A percentile compares a stretch with the other conserved stretches of the same genome.
Evolutionary conservation across 2,329 filamentous ascomycete species (phyloP).

Genomic region (Coniochaeta sp.): DNA sequence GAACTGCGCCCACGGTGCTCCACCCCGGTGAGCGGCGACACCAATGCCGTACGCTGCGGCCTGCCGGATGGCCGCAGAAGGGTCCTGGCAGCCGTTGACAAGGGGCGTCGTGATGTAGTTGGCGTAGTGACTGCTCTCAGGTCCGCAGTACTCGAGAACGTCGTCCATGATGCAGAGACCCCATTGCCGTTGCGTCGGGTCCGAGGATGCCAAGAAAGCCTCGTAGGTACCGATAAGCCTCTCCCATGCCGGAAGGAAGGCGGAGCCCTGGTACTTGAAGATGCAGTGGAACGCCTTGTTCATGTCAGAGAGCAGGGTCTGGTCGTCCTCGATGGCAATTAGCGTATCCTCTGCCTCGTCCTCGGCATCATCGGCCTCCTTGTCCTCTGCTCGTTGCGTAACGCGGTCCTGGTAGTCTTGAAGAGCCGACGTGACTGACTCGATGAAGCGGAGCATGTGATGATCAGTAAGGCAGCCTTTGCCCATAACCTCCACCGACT

Average conservation of each 20-base stretch:
- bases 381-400: slow-evolving; percentile 74
- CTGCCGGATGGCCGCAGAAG: slow-evolving; percentile 86
- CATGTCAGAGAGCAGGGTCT: slow-evolving; percentile 95
- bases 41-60: slow-evolving; percentile 94
- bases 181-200: slow-evolving; percentile 94
- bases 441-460: slow-evolving; percentile 84
- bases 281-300: slow-evolving; percentile 99
- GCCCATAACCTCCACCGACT: slow-evolving; percentile 90
- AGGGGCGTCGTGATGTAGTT: slow-evolving; percentile 82
- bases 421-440: slow-evolving; percentile 75
- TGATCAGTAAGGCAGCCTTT: slow-evolving; percentile 70
- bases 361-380: slow-evolving; percentile 72
- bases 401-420: slow-evolving; percentile 92
- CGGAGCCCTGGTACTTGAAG: slow-evolving; percentile 88
- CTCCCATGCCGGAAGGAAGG: slow-evolving; percentile 86
- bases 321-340: slow-evolving; percentile 93
- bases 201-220: slow-evolving; percentile 69
- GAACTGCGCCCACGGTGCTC: slow-evolving; percentile 81
- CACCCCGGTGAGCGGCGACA: slow-evolving; percentile 89
- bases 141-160: slow-evolving; percentile 92
- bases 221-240: slow-evolving; percentile 79
- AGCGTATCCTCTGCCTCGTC: slow-evolving; percentile 79
- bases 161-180: slow-evolving; percentile 99
- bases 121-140: slow-evolving; percentile 79
- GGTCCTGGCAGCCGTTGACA: slow-evolving; percentile 76